Evolutionary conservation across 2,329 filamentous ascomycete species (phyloP).

Genomic region (Penicillium glabrum): DNA sequence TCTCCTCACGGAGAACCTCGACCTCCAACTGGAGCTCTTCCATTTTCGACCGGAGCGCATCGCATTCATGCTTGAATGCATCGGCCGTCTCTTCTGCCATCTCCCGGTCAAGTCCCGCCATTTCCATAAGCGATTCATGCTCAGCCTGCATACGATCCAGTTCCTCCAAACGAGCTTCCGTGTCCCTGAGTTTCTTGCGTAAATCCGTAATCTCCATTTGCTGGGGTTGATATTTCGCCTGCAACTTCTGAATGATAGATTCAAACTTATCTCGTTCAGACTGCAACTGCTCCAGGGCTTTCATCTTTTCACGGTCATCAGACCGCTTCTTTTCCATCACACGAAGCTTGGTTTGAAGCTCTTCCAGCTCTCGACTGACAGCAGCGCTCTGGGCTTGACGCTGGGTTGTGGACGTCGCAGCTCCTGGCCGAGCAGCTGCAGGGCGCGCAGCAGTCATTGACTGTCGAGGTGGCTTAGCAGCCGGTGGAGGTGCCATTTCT

Average conservation of each 20-base stretch:
- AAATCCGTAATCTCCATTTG: slow-evolving; percentile 77
- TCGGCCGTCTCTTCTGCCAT: slow-evolving; percentile 96
- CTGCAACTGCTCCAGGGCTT: slow-evolving; percentile 73
- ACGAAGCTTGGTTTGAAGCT: slow-evolving; percentile 82
- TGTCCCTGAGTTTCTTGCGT: slow-evolving; percentile 74
- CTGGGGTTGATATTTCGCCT: slow-evolving; percentile 82
- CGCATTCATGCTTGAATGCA: slow-evolving; percentile 74
- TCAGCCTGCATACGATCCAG: slow-evolving; percentile 77
- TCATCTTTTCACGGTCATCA: slow-evolving; percentile 84
- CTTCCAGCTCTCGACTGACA: slow-evolving; percentile 71
- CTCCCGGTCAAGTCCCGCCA: slow-evolving; percentile 85
- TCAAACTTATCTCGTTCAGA: slow-evolving; percentile 60
- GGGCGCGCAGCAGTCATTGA: slow-evolving; percentile 25
- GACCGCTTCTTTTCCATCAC: slow-evolving; percentile 82
- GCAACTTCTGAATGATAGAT: slow-evolving; percentile 83
- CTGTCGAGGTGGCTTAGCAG: slow-evolving; percentile 23
- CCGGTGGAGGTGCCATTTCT: slow-evolving; percentile 10
- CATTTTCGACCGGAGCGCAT: slow-evolving; percentile 69
- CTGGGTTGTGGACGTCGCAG: slow-evolving; percentile 32
- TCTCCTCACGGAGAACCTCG: slow-evolving; percentile 84
- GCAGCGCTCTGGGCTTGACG: slow-evolving; percentile 50
- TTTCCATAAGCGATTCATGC: slow-evolving; percentile 79
- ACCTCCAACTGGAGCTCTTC: slow-evolving; percentile 88
- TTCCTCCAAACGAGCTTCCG: slow-evolving; percentile 66
- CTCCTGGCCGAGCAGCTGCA: slow-evolving; percentile 25